phyloP scores from a whole-genome alignment of 768 basidiomycete species.

The Agaricus subrufescens region DNA sequence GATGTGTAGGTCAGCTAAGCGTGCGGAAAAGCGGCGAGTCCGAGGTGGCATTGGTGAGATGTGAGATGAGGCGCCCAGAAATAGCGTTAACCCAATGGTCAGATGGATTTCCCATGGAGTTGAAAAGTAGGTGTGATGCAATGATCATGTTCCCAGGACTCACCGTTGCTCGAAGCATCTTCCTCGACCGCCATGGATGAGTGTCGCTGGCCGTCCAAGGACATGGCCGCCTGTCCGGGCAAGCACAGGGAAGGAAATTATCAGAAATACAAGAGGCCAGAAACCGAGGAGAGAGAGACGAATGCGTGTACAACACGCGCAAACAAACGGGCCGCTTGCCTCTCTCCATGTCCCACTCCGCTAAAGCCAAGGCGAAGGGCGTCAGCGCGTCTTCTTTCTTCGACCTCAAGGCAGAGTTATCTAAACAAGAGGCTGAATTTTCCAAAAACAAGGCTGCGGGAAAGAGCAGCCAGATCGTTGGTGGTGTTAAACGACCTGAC shows the following conservation, averaged over 20 bases:
- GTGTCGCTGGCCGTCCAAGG: background rate
- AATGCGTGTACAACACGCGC: background rate
- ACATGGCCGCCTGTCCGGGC: background rate
- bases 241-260: no score
- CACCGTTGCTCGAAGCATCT: constrained; percentile 6
- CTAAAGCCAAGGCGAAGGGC: constrained; percentile 64
- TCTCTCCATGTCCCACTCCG: constrained; percentile 38
- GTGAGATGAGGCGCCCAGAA: background rate
- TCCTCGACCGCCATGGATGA: background rate
- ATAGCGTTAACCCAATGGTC: background rate
- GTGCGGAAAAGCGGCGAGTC: constrained; percentile 27
- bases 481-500: constrained; percentile 60
- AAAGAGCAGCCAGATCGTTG: constrained; percentile 45
- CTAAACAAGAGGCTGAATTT: constrained; percentile 58
- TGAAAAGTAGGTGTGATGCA: constrained; percentile 5
- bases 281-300: no score
- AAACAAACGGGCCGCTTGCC: background rate
- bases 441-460: constrained; percentile 56
- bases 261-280: no score
- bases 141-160: constrained; percentile 10
- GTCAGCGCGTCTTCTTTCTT: constrained; percentile 73
- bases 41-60: constrained; percentile 23
- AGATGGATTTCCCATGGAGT: constrained; percentile 8
- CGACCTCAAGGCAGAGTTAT: constrained; percentile 74
- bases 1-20: constrained; percentile 28